Percentiles rank a stretch among this genome's conserved stretches.
Evolutionary conservation across 805 yeast genomes (phyloP).

Genomic region (Scheffersomyces stipitis): DNA sequence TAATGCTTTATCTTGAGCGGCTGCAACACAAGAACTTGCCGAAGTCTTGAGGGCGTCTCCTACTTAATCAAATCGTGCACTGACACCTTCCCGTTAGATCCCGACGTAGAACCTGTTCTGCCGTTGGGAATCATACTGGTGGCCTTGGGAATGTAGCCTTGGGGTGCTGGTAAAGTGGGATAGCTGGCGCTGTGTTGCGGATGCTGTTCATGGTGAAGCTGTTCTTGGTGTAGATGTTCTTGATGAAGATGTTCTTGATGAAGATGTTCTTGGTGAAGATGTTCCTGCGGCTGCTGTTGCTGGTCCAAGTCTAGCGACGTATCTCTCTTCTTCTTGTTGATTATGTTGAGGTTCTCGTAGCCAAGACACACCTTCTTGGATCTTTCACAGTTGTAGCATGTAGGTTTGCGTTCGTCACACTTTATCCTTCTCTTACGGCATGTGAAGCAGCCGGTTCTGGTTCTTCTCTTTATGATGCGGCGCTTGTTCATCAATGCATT

Average conservation of each 20-base stretch:
- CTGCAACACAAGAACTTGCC: no score
- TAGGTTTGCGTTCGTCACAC: constrained; percentile 74
- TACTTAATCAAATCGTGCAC: constrained; percentile 5
- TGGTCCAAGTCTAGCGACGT: constrained; percentile 1
- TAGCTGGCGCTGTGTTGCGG: background rate
- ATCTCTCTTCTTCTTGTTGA: constrained; percentile 4
- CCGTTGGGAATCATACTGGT: background rate
- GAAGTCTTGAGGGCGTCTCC: no score
- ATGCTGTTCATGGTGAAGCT: background rate
- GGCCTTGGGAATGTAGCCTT: background rate
- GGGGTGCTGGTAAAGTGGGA: background rate
- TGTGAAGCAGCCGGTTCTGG: constrained; percentile 74
- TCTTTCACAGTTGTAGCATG: constrained; percentile 66
- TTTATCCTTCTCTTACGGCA: constrained; percentile 70
- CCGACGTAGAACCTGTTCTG: background rate
- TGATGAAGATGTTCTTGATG: no score
- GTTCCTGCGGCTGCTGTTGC: background rate
- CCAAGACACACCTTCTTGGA: constrained; percentile 67
- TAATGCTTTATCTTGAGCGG: no score
- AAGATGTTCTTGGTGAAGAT: background rate
- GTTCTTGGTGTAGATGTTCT: background rate
- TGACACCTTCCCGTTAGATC: constrained; percentile 2
- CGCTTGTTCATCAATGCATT: constrained; percentile 35
- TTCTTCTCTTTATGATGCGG: constrained; percentile 55
- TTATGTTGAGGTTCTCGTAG: constrained; percentile 42